Percentiles rank a stretch among this genome's conserved stretches.
These are phyloP conservation scores for Chlamydomonas incerta DNA, from an alignment of 139 green algal genomes.

Conservation along the genomic window DNA sequence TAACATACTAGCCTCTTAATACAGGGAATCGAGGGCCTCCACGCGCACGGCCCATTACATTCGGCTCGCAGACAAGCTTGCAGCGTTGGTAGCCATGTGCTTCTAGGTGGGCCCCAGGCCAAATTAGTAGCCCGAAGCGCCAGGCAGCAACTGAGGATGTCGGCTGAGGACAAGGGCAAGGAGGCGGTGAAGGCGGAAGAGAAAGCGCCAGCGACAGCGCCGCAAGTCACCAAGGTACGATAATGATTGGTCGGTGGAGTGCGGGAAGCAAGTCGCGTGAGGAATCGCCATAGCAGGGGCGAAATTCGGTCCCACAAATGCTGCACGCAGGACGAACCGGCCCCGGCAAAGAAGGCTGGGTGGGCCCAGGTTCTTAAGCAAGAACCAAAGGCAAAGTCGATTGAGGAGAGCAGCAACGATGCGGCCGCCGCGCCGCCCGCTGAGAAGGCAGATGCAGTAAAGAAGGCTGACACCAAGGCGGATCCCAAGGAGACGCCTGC, in stretches of 20 bases:
- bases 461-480: not conserved
- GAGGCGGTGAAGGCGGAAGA: too few species aligned
- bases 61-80: too few species aligned
- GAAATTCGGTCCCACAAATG: too few species aligned
- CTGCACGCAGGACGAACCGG: not conserved
- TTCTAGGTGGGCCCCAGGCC: not conserved
- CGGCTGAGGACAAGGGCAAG: not conserved
- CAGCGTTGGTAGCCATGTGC: not conserved
- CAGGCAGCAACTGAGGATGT: not conserved
- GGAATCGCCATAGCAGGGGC: not conserved
- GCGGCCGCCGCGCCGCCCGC: too few species aligned
- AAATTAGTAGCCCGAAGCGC: too few species aligned
- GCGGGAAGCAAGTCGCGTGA: not conserved
- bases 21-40: too few species aligned
- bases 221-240: too few species aligned
- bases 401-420: not conserved
- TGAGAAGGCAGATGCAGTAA: not conserved
- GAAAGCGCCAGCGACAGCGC: too few species aligned
- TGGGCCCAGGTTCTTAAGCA: not conserved
- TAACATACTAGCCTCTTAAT: too few species aligned
- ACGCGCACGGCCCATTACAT: too few species aligned
- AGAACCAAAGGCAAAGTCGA: not conserved
- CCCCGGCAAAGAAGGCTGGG: not conserved
- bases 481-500: too few species aligned
- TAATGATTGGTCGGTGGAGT: not conserved